Conservation (phyloP, 1,139 yeast species). For the Zygoascus hellenicus region DNA sequence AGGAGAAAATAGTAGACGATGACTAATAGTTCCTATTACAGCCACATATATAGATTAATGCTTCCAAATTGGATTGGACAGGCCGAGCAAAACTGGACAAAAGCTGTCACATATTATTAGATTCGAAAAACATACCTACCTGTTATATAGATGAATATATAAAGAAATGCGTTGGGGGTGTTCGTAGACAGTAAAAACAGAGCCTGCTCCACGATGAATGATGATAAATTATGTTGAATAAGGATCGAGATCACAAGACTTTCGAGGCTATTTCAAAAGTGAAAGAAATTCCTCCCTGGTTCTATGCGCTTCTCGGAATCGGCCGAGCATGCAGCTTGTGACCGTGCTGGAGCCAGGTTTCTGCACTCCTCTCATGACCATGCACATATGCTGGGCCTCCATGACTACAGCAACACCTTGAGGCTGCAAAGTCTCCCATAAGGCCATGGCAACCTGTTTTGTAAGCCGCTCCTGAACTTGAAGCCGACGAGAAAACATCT, state of each 20-base stretch:
- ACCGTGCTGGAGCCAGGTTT: slow-evolving; percentile 91
- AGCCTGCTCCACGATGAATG: neutral
- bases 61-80: no score
- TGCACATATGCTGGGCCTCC: slow-evolving; percentile 98
- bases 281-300: slow-evolving; percentile 94
- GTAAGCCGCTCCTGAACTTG: slow-evolving; percentile 97
- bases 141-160: slow-evolving; percentile 5
- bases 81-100: no score
- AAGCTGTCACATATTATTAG: no score
- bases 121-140: neutral
- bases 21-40: no score
- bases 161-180: slow-evolving; percentile 6
- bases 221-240: neutral
- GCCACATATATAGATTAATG: no score
- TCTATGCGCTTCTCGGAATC: slow-evolving; percentile 87
- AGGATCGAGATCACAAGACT: neutral
- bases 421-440: slow-evolving; percentile 84
- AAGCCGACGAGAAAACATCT: slow-evolving; percentile 90
- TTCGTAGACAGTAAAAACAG: neutral
- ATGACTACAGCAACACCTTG: slow-evolving; percentile 97
- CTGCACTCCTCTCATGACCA: slow-evolving; percentile 98
- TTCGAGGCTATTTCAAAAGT: slow-evolving; percentile 30
- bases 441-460: slow-evolving; percentile 94
- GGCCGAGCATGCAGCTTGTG: slow-evolving; percentile 95
- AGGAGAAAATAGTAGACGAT: neutral